Evolutionary conservation across 768 basidiomycete genomes (phyloP).

Genomic region (Kwoniella bestiolae): DNA sequence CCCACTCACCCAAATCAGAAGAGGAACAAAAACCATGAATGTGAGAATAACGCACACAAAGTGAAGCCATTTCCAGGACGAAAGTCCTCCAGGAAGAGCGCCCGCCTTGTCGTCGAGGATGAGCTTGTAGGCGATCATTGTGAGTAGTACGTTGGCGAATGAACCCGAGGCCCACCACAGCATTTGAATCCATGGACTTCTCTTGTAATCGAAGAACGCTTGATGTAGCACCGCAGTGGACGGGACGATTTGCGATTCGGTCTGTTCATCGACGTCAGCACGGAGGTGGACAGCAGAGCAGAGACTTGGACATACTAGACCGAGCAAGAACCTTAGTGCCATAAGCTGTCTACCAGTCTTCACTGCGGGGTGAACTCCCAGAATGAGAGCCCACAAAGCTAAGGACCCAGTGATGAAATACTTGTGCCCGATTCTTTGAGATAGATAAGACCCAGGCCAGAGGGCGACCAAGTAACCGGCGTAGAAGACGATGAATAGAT

Average conservation of each 20-base stretch:
- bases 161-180: slow-evolving; percentile 12
- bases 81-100: neutral
- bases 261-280: neutral
- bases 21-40: slow-evolving; percentile 8
- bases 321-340: slow-evolving; percentile 2
- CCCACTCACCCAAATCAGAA: slow-evolving; percentile 4
- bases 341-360: slow-evolving; percentile 12
- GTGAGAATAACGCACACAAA: slow-evolving; percentile 6
- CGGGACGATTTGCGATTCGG: slow-evolving; percentile 15
- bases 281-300: neutral
- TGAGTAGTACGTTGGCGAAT: slow-evolving; percentile 7
- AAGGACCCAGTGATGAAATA: slow-evolving; percentile 12
- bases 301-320: slow-evolving; percentile 5
- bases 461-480: slow-evolving; percentile 6
- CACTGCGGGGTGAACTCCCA: slow-evolving; percentile 6
- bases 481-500: slow-evolving; percentile 8
- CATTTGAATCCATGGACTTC: slow-evolving; percentile 10
- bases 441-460: slow-evolving; percentile 5
- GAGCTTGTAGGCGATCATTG: slow-evolving; percentile 10
- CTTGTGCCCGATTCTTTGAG: slow-evolving; percentile 9
- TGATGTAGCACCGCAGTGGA: slow-evolving; percentile 10
- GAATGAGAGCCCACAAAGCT: neutral
- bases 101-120: slow-evolving; percentile 8
- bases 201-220: slow-evolving; percentile 6
- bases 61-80: slow-evolving; percentile 11